A percentile compares a stretch with the other conserved stretches of the same genome.
Evolutionary conservation across 768 basidiomycete species (phyloP).

Genomic region (Cyclocybe aegerita): DNA sequence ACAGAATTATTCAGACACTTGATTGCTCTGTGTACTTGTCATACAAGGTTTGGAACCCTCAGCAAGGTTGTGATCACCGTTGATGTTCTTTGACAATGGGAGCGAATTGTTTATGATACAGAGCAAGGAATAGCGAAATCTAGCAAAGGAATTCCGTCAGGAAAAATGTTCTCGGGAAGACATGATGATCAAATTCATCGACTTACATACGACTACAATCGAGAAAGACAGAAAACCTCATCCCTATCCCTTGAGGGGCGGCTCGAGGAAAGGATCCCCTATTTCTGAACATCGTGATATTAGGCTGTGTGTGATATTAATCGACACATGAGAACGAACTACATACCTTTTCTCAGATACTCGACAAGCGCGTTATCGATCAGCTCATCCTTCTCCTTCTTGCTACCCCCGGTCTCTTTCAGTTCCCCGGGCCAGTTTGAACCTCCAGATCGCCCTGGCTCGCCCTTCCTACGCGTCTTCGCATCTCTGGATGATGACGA

Average conservation of each 20-base stretch:
- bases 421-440: slow-evolving; percentile 17
- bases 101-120: neutral
- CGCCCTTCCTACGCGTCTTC: slow-evolving; percentile 50
- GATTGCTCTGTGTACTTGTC: too few species aligned
- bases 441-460: slow-evolving; percentile 24
- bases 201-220: neutral
- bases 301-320: slow-evolving; percentile 1
- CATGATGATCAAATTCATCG: neutral
- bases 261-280: slow-evolving; percentile 54
- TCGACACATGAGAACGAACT: neutral
- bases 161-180: neutral
- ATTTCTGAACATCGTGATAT: slow-evolving; percentile 35
- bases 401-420: slow-evolving; percentile 35
- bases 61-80: neutral
- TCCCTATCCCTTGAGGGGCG: slow-evolving; percentile 14
- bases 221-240: neutral
- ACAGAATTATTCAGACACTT: too few species aligned
- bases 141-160: neutral
- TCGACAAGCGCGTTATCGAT: slow-evolving; percentile 51
- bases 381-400: slow-evolving; percentile 56
- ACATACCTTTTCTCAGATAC: slow-evolving; percentile 52
- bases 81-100: neutral
- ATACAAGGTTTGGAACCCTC: too few species aligned
- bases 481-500: slow-evolving; percentile 45
- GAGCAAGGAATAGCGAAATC: neutral